Conservation (phyloP, 257 asterid genomes). For the Phtheirospermum japonicum region DNA sequence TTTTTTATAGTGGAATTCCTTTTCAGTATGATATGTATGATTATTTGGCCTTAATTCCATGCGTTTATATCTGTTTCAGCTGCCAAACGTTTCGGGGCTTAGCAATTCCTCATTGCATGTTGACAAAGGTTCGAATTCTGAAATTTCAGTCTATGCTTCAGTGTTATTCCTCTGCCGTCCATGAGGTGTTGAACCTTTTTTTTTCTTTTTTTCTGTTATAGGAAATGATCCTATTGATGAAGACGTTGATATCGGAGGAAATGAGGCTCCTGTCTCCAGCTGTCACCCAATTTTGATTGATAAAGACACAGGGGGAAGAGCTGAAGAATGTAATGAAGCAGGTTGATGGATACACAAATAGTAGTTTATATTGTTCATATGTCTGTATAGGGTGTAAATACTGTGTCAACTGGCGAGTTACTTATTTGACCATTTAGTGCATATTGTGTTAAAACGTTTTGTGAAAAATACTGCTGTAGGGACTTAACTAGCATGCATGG, state of each 20-base stretch:
- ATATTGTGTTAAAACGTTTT: not conserved
- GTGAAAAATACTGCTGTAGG: not conserved
- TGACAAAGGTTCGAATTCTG: constrained; percentile 63
- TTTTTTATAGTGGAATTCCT: not conserved
- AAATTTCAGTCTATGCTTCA: constrained; percentile 19
- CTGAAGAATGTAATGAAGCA: constrained; percentile 45
- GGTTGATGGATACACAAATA: constrained; percentile 34
- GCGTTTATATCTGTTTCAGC: constrained; percentile 45
- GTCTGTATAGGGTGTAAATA: not conserved
- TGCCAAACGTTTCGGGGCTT: constrained; percentile 77
- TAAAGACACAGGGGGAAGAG: constrained; percentile 42
- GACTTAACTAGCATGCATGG: not conserved
- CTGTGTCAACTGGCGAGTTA: not conserved
- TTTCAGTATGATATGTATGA: not conserved
- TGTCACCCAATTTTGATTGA: constrained; percentile 63
- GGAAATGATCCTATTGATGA: constrained; percentile 63
- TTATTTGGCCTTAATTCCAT: constrained; percentile 22
- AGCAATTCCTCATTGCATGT: constrained; percentile 86
- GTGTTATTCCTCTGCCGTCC: constrained; percentile 8
- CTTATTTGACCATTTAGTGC: constrained; percentile 4
- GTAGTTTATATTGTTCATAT: constrained; percentile 19
- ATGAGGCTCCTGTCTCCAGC: constrained; percentile 79
- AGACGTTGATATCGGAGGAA: constrained; percentile 79
- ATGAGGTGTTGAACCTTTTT: constrained; percentile 20
- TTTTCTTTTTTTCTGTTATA: constrained; percentile 29